These are phyloP conservation scores for Phoma sp. DNA, from an alignment of 2,329 filamentous ascomycete species.

Conservation along the genomic window DNA sequence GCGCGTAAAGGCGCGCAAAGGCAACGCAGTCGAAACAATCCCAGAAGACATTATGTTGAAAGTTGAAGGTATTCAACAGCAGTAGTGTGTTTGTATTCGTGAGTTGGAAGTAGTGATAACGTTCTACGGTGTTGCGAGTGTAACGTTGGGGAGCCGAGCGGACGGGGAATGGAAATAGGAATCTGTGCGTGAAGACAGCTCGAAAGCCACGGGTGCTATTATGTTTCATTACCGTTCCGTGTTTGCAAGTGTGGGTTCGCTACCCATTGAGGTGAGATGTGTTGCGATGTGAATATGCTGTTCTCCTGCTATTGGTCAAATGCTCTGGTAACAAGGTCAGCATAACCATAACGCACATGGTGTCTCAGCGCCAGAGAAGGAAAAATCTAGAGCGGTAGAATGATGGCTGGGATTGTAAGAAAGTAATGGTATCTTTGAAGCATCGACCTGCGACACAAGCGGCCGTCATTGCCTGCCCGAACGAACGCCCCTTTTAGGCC, in stretches of 20 bases:
- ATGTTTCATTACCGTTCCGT: background rate
- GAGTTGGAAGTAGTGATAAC: background rate
- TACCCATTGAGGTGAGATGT: background rate
- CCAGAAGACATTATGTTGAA: background rate
- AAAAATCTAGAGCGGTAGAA: background rate
- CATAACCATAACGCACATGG: background rate
- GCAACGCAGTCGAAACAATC: background rate
- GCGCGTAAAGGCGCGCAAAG: background rate
- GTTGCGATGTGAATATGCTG: background rate
- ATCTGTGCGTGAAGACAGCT: background rate
- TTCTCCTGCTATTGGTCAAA: background rate
- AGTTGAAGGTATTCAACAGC: background rate
- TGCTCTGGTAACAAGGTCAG: background rate
- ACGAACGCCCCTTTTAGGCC: conserved; percentile 18
- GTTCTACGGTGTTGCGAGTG: background rate
- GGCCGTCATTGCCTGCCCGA: conserved; percentile 13
- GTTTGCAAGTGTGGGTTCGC: background rate
- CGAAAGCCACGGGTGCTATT: background rate
- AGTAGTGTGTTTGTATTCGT: background rate
- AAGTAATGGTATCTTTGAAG: conserved; percentile 25
- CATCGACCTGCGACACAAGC: conserved; percentile 12
- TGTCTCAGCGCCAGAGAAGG: background rate
- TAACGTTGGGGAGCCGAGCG: conserved; percentile 16
- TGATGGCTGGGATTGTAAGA: conserved; percentile 4
- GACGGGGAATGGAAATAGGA: background rate